phyloP scores from a whole-genome alignment of 306 rosid species.

The Spatholobus suberectus region DNA sequence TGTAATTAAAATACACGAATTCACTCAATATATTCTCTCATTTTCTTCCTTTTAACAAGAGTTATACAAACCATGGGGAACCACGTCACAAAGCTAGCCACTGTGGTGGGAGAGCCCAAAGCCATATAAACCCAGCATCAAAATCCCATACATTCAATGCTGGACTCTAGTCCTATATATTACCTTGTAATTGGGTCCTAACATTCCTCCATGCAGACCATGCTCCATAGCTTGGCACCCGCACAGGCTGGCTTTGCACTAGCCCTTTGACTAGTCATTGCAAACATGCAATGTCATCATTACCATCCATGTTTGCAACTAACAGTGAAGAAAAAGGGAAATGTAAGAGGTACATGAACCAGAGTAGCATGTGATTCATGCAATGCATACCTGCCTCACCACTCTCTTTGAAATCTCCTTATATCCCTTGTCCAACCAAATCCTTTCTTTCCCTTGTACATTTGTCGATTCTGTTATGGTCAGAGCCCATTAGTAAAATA shows the following conservation, averaged over 20 bases:
- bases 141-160: not conserved
- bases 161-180: not conserved
- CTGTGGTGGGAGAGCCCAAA: not conserved
- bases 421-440: not conserved
- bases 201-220: not conserved
- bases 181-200: not conserved
- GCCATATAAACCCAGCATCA: too few species aligned
- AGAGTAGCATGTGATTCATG: not conserved
- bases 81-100: not conserved
- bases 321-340: not conserved
- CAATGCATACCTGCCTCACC: not conserved
- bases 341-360: not conserved
- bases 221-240: not conserved
- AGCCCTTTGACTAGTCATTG: not conserved
- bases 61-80: not conserved
- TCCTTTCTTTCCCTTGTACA: constrained; percentile 11
- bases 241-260: not conserved
- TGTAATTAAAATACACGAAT: too few species aligned
- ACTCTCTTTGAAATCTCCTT: not conserved
- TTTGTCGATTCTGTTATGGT: not conserved
- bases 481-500: not conserved
- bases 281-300: too few species aligned
- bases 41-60: too few species aligned
- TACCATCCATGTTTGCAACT: not conserved
- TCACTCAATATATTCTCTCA: too few species aligned